Conservation (phyloP, 768 basidiomycete genomes). For the Imleria badia region DNA sequence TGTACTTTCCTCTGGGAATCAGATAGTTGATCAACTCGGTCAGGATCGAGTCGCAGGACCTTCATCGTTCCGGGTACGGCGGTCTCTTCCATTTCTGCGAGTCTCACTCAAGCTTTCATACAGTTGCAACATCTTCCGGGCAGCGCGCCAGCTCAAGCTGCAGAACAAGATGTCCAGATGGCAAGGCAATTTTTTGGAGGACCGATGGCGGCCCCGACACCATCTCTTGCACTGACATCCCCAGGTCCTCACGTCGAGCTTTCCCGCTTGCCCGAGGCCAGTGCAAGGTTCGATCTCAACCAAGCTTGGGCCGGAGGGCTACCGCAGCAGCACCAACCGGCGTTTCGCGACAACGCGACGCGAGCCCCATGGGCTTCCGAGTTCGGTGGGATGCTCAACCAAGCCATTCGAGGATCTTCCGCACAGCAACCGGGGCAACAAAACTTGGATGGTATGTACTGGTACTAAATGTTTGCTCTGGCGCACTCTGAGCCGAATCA, state of each 20-base stretch:
- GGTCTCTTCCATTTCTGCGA: background rate
- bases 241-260: slow-evolving; percentile 34
- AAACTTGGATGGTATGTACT: slow-evolving; percentile 24
- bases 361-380: slow-evolving; percentile 57
- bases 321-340: slow-evolving; percentile 41
- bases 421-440: slow-evolving; percentile 33
- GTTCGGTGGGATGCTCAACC: slow-evolving; percentile 39
- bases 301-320: slow-evolving; percentile 57
- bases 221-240: slow-evolving; percentile 36
- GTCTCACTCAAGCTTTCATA: background rate
- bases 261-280: slow-evolving; percentile 21
- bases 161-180: slow-evolving; percentile 67
- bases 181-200: slow-evolving; percentile 80
- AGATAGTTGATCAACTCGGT: background rate
- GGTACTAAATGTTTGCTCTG: background rate
- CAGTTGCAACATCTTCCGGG: slow-evolving; percentile 79
- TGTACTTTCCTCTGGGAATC: slow-evolving; percentile 15
- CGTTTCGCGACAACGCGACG: slow-evolving; percentile 34
- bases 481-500: slow-evolving; percentile 3
- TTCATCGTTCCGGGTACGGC: slow-evolving; percentile 64
- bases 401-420: slow-evolving; percentile 24
- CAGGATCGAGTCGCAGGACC: slow-evolving; percentile 77
- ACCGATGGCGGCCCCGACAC: slow-evolving; percentile 33
- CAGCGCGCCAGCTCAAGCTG: slow-evolving; percentile 46
- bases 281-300: slow-evolving; percentile 38